Evolutionary conservation across 257 asterid genomes (phyloP).

Genomic region (Striga asiatica): DNA sequence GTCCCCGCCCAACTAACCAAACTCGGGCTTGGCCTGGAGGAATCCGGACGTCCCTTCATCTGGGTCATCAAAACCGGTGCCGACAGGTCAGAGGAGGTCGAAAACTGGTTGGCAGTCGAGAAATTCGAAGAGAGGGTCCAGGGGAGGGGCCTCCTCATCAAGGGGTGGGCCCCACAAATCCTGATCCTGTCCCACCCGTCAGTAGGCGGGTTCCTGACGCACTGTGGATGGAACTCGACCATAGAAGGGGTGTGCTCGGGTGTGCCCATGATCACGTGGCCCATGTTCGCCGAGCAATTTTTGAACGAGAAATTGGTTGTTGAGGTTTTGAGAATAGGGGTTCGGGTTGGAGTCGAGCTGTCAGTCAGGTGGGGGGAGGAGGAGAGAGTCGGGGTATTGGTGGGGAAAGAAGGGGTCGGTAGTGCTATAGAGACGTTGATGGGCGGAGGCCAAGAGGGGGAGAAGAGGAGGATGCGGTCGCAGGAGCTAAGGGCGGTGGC

Average conservation of each 20-base stretch:
- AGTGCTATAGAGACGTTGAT: constrained; percentile 33
- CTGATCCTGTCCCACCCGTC: constrained; percentile 55
- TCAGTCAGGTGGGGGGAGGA: constrained; percentile 75
- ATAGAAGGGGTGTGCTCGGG: constrained; percentile 65
- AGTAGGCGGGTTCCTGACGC: constrained; percentile 54
- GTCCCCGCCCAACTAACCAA: constrained; percentile 42
- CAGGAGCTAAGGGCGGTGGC: constrained; percentile 30
- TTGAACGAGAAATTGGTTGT: constrained; percentile 54
- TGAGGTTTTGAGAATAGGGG: constrained; percentile 40
- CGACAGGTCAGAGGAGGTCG: constrained; percentile 31
- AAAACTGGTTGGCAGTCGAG: constrained; percentile 45
- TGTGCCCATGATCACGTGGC: constrained; percentile 70
- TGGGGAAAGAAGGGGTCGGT: constrained; percentile 31
- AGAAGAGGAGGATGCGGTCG: constrained; percentile 29
- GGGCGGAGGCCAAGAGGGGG: constrained; percentile 35
- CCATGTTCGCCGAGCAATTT: constrained; percentile 74
- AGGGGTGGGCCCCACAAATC: constrained; percentile 89
- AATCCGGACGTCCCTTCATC: constrained; percentile 39
- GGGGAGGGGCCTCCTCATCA: constrained; percentile 51
- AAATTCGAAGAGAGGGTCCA: constrained; percentile 41
- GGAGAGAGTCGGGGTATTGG: constrained; percentile 48
- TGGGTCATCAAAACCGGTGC: constrained; percentile 53
- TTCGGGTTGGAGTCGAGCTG: constrained; percentile 54
- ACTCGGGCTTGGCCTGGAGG: constrained; percentile 57
- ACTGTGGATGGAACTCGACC: constrained; percentile 89